A percentile compares a stretch with the other conserved stretches of the same genome.
These are phyloP conservation scores for Colletotrichum scovillei DNA, from an alignment of 2,329 filamentous ascomycete species.

Conservation along the genomic window DNA sequence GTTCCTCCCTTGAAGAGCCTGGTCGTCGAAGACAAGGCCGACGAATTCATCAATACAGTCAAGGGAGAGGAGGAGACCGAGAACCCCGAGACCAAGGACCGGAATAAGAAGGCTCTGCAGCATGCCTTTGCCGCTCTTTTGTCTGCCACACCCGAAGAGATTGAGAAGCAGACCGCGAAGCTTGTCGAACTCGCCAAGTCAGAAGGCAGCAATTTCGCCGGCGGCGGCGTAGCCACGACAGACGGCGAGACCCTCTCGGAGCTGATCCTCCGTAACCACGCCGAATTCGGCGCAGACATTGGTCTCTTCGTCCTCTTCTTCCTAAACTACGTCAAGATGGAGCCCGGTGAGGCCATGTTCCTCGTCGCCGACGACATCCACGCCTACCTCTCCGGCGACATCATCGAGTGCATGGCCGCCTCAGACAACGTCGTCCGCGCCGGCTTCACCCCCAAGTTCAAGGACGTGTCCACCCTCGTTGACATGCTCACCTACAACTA, in stretches of 20 bases:
- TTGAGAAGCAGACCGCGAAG: conserved; percentile 73
- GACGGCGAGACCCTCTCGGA: conserved; percentile 78
- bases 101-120: conserved; percentile 84
- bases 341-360: conserved; percentile 94
- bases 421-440: conserved; percentile 99
- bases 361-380: conserved; percentile 97
- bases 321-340: conserved; percentile 91
- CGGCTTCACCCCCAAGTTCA: conserved; percentile 98
- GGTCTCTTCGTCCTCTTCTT: conserved; percentile 97
- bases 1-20: conserved; percentile 70
- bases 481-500: conserved; percentile 95
- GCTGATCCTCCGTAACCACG: conserved; percentile 81
- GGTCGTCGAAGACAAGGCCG: conserved; percentile 73
- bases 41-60: conserved; percentile 62
- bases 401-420: conserved; percentile 98
- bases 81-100: conserved; percentile 74
- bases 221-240: conserved; percentile 74
- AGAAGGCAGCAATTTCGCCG: conserved; percentile 78
- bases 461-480: conserved; percentile 90
- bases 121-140: conserved; percentile 83
- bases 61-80: conserved; percentile 55
- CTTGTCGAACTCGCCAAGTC: conserved; percentile 78
- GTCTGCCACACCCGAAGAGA: conserved; percentile 72
- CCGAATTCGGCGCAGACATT: conserved; percentile 89
- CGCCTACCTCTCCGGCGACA: conserved; percentile 92